phyloP scores from a whole-genome alignment of 2,329 filamentous ascomycete genomes.

The Fusarium sp. region DNA sequence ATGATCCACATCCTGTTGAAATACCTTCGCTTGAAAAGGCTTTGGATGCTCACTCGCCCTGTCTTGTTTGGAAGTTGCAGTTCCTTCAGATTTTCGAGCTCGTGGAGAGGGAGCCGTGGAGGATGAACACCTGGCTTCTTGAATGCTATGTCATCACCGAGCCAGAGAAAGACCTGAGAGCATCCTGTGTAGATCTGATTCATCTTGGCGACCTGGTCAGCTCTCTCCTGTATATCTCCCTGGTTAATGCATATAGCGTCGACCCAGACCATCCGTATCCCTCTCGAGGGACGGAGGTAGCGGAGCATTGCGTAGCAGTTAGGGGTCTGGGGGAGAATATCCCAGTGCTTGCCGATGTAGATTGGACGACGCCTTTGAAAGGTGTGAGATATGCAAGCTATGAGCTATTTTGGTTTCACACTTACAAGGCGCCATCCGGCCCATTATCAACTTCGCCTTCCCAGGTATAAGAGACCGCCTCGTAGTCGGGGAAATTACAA shows the following conservation, averaged over 20 bases:
- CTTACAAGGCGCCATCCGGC: background rate
- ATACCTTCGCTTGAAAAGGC: background rate
- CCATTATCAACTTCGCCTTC: no score
- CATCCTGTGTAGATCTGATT: background rate
- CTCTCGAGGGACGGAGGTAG: background rate
- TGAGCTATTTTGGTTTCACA: accelerated
- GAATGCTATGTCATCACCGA: background rate
- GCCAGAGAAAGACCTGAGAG: background rate
- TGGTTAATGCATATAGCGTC: background rate
- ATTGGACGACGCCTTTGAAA: background rate
- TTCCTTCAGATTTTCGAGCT: background rate
- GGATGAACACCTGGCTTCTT: background rate
- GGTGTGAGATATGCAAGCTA: background rate
- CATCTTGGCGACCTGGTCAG: background rate
- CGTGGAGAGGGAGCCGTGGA: background rate
- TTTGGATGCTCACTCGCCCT: background rate
- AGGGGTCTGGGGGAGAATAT: background rate
- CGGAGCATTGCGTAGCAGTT: background rate
- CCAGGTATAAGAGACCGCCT: background rate
- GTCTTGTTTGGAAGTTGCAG: background rate
- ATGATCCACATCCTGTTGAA: background rate
- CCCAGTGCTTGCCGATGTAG: background rate
- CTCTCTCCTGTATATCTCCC: background rate
- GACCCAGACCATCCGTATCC: background rate
- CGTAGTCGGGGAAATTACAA: background rate